Percentiles rank a stretch among this genome's conserved stretches.
Conservation (phyloP, 257 asterid species). For the Rhazya stricta region DNA sequence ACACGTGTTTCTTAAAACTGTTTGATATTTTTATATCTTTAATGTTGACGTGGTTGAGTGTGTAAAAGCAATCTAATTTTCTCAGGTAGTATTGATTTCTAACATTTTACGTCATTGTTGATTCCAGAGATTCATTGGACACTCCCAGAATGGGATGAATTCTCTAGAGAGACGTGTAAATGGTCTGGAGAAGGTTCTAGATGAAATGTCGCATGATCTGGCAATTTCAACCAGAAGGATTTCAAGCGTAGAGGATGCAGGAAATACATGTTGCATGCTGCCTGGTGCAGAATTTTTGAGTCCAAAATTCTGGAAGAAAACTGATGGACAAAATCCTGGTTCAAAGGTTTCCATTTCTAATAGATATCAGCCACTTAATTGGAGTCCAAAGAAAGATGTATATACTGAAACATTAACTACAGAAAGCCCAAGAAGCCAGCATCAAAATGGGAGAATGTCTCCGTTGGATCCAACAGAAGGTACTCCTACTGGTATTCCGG, state of each 20-base stretch:
- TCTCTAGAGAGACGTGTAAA: slow-evolving; percentile 68
- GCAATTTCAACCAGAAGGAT: slow-evolving; percentile 35
- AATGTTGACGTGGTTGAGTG: neutral
- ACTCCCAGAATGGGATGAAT: slow-evolving; percentile 70
- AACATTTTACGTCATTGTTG: neutral
- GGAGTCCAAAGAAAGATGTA: slow-evolving; percentile 4
- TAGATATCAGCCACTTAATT: slow-evolving; percentile 22
- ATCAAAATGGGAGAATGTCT: slow-evolving; percentile 11
- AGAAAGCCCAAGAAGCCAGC: slow-evolving; percentile 25
- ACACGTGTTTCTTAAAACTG: neutral
- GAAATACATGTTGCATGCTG: slow-evolving; percentile 51
- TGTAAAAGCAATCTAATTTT: neutral
- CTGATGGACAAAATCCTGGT: slow-evolving; percentile 36
- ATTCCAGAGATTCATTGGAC: slow-evolving; percentile 69
- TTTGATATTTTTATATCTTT: neutral
- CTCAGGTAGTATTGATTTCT: slow-evolving; percentile 4
- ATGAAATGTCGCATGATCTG: slow-evolving; percentile 62
- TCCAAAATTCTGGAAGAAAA: slow-evolving; percentile 67
- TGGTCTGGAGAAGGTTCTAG: slow-evolving; percentile 70
- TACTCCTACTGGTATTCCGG: slow-evolving; percentile 14
- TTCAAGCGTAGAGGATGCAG: slow-evolving; percentile 22
- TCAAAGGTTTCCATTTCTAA: slow-evolving; percentile 26
- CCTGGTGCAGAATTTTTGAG: slow-evolving; percentile 65
- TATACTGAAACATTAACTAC: slow-evolving; percentile 22
- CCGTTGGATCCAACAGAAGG: neutral